A percentile compares a stretch with the other conserved stretches of the same genome.
phyloP scores from a whole-genome alignment of 139 green algal genomes.

The Yamagishiella unicocca region DNA sequence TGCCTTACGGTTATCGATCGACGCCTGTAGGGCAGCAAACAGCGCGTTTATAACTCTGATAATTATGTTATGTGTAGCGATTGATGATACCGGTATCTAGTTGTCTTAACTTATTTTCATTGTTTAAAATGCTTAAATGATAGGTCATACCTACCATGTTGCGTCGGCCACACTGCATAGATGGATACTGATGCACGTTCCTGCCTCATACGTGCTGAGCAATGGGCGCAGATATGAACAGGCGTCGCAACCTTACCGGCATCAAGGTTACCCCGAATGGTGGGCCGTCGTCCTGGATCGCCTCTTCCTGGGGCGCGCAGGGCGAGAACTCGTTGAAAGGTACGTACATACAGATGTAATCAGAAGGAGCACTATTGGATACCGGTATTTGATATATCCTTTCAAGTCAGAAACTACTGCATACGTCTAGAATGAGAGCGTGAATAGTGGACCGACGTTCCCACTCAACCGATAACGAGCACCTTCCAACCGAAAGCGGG shows the following conservation, averaged over 20 bases:
- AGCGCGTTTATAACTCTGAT: no score
- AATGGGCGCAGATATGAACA: neutral
- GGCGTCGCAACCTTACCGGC: neutral
- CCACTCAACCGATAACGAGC: no score
- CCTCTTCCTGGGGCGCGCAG: neutral
- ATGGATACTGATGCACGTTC: neutral
- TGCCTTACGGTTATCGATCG: no score
- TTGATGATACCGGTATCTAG: neutral
- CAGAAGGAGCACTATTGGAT: neutral
- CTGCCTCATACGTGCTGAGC: neutral
- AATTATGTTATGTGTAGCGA: no score
- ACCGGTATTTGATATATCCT: neutral
- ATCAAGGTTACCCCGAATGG: neutral
- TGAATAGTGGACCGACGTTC: no score
- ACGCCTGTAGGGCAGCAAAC: no score
- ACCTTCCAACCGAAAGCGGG: no score
- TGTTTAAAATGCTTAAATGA: neutral
- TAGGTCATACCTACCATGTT: neutral
- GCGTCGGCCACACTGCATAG: neutral
- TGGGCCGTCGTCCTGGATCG: neutral
- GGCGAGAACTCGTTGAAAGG: neutral
- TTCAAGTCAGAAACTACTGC: neutral
- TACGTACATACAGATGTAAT: neutral
- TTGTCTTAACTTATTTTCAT: neutral
- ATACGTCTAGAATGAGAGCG: neutral